Evolutionary conservation across 768 basidiomycete species (phyloP).

Genomic region (Suillus lakei): DNA sequence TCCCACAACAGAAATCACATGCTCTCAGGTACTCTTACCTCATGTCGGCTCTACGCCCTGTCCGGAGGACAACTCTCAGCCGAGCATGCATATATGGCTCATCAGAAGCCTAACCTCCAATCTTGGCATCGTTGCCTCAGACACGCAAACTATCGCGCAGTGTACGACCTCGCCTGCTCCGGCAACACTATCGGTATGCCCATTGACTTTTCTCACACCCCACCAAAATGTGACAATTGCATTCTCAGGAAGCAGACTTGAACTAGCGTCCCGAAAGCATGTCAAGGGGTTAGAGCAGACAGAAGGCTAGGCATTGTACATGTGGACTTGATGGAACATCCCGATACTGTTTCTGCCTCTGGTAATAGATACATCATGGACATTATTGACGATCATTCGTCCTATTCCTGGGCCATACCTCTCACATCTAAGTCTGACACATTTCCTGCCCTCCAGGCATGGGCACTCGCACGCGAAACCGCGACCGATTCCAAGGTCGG

Average conservation of each 20-base stretch:
- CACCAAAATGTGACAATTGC: constrained; percentile 9
- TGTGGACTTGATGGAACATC: too few relatives aligned
- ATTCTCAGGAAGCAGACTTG: constrained; percentile 4
- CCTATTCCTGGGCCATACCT: too few relatives aligned
- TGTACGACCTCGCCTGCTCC: constrained; percentile 23
- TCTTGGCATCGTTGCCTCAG: constrained; percentile 35
- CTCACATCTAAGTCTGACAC: too few relatives aligned
- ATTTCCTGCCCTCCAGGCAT: too few relatives aligned
- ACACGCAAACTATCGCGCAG: constrained; percentile 31
- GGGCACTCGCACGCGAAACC: too few relatives aligned
- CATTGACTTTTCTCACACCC: constrained; percentile 1
- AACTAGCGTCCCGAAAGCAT: constrained; percentile 1
- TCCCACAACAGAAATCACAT: neutral
- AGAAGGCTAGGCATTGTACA: neutral
- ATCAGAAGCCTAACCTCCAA: constrained; percentile 17
- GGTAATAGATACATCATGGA: too few relatives aligned
- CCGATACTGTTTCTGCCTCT: too few relatives aligned
- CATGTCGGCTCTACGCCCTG: neutral
- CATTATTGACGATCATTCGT: too few relatives aligned
- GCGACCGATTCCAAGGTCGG: too few relatives aligned
- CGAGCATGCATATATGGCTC: constrained; percentile 22
- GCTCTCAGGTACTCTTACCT: neutral
- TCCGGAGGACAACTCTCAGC: neutral
- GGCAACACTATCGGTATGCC: constrained; percentile 13
- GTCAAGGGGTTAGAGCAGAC: neutral